A percentile compares a stretch with the other conserved stretches of the same genome.
phyloP scores from a whole-genome alignment of 2,329 filamentous ascomycete species.

The Colletotrichum kahawae region DNA sequence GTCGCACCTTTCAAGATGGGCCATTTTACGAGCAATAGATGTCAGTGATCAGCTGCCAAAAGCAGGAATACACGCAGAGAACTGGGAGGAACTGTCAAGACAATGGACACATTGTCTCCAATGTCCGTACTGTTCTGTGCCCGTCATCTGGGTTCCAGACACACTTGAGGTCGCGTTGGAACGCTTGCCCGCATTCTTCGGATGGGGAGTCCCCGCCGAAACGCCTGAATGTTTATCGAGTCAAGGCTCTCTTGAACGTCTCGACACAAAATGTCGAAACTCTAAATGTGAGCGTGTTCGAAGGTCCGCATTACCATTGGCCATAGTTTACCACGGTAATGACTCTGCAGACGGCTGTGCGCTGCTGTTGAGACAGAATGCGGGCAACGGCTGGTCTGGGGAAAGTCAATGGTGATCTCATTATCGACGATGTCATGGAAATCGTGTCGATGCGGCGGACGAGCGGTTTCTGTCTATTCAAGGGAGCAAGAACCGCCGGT shows the following conservation, averaged over 20 bases:
- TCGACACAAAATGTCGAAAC: neutral
- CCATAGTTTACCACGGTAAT: neutral
- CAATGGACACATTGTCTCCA: neutral
- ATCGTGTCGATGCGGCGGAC: neutral
- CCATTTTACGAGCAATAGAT: neutral
- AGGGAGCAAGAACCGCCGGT: neutral
- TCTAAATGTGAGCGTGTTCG: neutral
- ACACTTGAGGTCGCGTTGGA: neutral
- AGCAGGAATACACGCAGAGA: neutral
- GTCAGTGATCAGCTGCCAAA: neutral
- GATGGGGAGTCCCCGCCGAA: constrained; percentile 12
- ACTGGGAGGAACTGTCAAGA: neutral
- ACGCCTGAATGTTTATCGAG: neutral
- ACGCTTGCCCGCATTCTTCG: neutral
- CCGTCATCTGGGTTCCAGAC: neutral
- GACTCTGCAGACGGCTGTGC: neutral
- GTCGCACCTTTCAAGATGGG: neutral
- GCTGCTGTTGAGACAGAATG: neutral
- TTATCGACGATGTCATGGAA: neutral
- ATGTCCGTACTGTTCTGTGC: neutral
- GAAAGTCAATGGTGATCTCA: neutral
- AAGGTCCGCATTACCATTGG: neutral
- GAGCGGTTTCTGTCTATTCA: neutral
- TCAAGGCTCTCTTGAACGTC: neutral
- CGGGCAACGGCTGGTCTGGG: neutral